These are phyloP conservation scores for Rhododendron kiyosumense DNA, from an alignment of 148 eudicot species.

Conservation along the genomic window DNA sequence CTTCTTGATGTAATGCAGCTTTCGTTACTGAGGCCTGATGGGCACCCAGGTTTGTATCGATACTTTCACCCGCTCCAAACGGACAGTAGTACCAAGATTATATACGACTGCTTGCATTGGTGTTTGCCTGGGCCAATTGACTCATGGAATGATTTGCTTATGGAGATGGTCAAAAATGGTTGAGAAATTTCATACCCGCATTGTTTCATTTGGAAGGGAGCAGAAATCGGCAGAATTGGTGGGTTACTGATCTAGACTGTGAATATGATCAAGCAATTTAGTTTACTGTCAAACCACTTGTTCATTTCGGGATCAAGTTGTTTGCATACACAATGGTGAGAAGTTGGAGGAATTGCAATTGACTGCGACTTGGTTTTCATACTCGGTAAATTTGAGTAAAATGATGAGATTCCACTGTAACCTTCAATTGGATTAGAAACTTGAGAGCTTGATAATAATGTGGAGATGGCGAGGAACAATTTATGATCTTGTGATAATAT, in stretches of 20 bases:
- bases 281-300: background rate
- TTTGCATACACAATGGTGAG: background rate
- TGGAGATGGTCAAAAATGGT: slow-evolving; percentile 44
- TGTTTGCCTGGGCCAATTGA: slow-evolving; percentile 84
- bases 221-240: background rate
- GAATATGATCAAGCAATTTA: background rate
- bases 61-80: slow-evolving; percentile 40
- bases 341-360: background rate
- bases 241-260: background rate
- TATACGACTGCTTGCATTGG: slow-evolving; percentile 72
- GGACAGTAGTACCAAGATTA: slow-evolving; percentile 23
- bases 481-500: background rate
- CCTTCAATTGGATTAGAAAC: background rate
- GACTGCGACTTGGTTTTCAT: background rate
- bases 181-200: background rate
- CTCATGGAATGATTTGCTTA: slow-evolving; percentile 66
- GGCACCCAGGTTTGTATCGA: slow-evolving; percentile 72
- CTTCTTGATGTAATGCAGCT: slow-evolving; percentile 54
- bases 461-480: background rate
- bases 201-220: background rate
- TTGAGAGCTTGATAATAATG: background rate
- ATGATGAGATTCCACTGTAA: background rate
- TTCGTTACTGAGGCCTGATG: slow-evolving; percentile 67
- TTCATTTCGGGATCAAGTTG: background rate
- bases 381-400: background rate